Conservation (phyloP, 2,329 filamentous ascomycete genomes). For the Sporothrix brasiliensis region DNA sequence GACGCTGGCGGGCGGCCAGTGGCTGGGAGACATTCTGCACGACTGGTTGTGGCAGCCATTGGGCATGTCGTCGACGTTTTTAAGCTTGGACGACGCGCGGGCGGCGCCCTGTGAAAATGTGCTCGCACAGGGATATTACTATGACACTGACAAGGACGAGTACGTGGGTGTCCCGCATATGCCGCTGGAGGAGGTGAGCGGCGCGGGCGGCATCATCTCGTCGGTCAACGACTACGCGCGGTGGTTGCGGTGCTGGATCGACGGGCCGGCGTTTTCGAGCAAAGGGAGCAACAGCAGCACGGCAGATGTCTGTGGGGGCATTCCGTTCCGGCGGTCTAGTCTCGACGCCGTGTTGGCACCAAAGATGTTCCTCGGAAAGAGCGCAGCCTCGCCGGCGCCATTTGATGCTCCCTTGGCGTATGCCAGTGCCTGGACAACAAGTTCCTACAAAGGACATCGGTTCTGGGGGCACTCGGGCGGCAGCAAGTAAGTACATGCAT, state of each 20-base stretch:
- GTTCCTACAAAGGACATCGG: slow-evolving; percentile 49
- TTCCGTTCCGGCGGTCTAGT: slow-evolving; percentile 43
- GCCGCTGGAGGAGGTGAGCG: slow-evolving; percentile 43
- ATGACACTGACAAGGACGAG: slow-evolving; percentile 39
- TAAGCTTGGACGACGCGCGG: slow-evolving; percentile 42
- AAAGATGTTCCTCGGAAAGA: slow-evolving; percentile 39
- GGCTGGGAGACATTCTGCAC: slow-evolving; percentile 47
- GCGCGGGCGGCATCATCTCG: slow-evolving; percentile 50
- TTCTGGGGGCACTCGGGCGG: slow-evolving; percentile 50
- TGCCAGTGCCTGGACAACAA: slow-evolving; percentile 47
- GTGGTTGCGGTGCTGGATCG: slow-evolving; percentile 55
- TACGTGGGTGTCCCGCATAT: slow-evolving; percentile 40
- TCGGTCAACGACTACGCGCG: slow-evolving; percentile 55
- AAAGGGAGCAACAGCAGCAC: not conserved
- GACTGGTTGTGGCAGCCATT: slow-evolving; percentile 50
- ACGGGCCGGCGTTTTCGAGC: slow-evolving; percentile 34
- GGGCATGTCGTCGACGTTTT: slow-evolving; percentile 49
- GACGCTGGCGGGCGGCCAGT: slow-evolving; percentile 43
- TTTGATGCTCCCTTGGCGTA: slow-evolving; percentile 46
- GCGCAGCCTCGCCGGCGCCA: slow-evolving; percentile 33
- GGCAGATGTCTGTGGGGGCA: slow-evolving; percentile 35
- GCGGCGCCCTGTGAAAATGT: slow-evolving; percentile 35
- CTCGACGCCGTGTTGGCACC: slow-evolving; percentile 44
- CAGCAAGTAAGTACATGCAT: slow-evolving; percentile 40
- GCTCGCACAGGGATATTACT: slow-evolving; percentile 51